Percentiles rank a stretch among this genome's conserved stretches.
These are phyloP conservation scores for Cucumis cinereus DNA, from an alignment of 306 rosid genomes.

Conservation along the genomic window DNA sequence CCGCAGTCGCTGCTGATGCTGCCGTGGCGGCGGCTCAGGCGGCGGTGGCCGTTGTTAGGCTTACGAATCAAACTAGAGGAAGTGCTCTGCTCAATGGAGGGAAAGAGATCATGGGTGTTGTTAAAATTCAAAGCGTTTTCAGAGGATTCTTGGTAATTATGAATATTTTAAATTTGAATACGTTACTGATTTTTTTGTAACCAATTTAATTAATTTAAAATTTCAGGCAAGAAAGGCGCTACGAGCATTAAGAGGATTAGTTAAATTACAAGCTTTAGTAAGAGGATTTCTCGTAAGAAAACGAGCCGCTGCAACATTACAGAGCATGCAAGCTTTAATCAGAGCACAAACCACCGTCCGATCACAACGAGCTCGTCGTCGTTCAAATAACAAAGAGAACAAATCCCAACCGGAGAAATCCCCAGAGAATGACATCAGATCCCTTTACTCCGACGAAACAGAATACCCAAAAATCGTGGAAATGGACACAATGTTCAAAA, in stretches of 20 bases:
- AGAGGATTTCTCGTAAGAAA: constrained; percentile 82
- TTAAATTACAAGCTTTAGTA: constrained; percentile 85
- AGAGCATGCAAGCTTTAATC: constrained; percentile 84
- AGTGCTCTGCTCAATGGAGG: constrained; percentile 35
- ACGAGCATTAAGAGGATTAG: constrained; percentile 77
- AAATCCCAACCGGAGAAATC: constrained; percentile 36
- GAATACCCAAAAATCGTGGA: constrained; percentile 86
- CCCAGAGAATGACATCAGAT: constrained; percentile 16
- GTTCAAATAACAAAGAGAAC: constrained; percentile 57
- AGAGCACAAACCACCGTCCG: constrained; percentile 73
- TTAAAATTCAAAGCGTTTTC: constrained; percentile 75
- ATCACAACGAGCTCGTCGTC: constrained; percentile 72
- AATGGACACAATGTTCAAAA: constrained; percentile 58
- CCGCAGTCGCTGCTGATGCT: constrained; percentile 81
- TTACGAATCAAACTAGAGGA: constrained; percentile 57
- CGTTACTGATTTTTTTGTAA: background rate
- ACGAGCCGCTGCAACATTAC: constrained; percentile 80
- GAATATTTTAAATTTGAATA: background rate
- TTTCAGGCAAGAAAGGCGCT: constrained; percentile 79
- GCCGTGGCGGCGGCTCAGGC: constrained; percentile 88
- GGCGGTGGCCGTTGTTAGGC: constrained; percentile 76
- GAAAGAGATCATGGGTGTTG: constrained; percentile 55
- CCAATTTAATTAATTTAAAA: constrained; percentile 13
- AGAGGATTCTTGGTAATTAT: constrained; percentile 71
- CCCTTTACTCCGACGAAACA: constrained; percentile 15